Evolutionary conservation across 345 rosid species (phyloP).

Genomic region (Diplotaxis tenuifolia): DNA sequence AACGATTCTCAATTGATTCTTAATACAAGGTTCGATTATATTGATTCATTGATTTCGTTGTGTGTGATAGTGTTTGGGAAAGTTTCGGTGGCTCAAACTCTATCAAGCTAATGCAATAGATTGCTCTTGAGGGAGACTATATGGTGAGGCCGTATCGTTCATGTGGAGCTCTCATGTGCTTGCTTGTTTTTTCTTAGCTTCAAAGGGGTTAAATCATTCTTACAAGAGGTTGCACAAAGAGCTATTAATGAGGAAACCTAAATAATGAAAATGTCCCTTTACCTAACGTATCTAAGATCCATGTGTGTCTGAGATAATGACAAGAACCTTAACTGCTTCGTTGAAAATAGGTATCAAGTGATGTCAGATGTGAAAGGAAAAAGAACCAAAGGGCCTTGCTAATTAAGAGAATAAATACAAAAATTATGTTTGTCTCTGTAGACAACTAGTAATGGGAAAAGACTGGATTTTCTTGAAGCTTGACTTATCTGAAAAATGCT

Average conservation of each 20-base stretch:
- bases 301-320: not conserved
- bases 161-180: too few species aligned
- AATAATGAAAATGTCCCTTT: conserved; percentile 25
- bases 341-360: conserved; percentile 14
- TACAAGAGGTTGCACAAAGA: conserved; percentile 11
- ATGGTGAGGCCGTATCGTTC: too few species aligned
- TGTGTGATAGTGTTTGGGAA: too few species aligned
- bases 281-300: conserved; percentile 35
- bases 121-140: too few species aligned
- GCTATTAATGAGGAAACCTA: conserved; percentile 24
- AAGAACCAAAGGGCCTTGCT: conserved; percentile 14
- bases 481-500: not conserved
- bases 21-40: too few species aligned
- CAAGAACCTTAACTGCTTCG: conserved; percentile 20
- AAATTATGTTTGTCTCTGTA: conserved; percentile 14
- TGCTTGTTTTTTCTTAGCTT: conserved; percentile 15
- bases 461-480: not conserved
- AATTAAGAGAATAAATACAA: conserved; percentile 14
- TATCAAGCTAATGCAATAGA: too few species aligned
- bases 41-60: too few species aligned
- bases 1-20: too few species aligned
- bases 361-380: conserved; percentile 21
- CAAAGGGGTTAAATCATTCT: not conserved
- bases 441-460: conserved; percentile 20
- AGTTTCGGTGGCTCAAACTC: too few species aligned